Base-by-base conservation (phyloP, 2,329 filamentous ascomycete genomes). In the Talaromyces sp. region DNA sequence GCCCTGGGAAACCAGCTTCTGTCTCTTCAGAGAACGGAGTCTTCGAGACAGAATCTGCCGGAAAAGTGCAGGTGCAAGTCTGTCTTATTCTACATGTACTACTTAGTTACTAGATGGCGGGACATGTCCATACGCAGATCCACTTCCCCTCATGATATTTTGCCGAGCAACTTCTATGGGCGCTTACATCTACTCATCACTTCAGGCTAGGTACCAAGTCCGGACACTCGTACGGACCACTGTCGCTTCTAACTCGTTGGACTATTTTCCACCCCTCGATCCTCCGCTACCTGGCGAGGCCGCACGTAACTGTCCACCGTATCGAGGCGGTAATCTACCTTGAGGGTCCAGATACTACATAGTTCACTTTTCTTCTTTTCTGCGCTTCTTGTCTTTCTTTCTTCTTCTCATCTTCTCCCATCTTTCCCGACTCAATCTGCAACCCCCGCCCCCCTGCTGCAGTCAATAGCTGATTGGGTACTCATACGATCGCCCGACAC, bases 401-500 rank as follows among this genome's bases (percentile, higher is more conserved):
- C 18, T 52, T 12, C 1, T 33, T 52, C 11, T 52, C 9, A 5
- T 18, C 12, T 33, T 31, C 46, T 50, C 16, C 7, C 46, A 50
- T 21, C 25, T 31, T 46, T 28, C 6, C 9, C 21, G 21, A 48
- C 21, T 25, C 44, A 21, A 5, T n/a, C n/a, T 7, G n/a, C 46
- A 28, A 6, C 46, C 14, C 46, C 9, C 11, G 11, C 23, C 9
- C 12, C 12, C n/a, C 16, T 18, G 39, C 39, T 7, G 5, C 39
- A 28, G 42, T 46, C 21, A 48, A 58, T 23, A 57, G 31, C 39
- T 57, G 39, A 57, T 46, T 57, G 52, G 54, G 21, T 7, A n/a
- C 56, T 21, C 44, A 35, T 33, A 31, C 28, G 56, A 59, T 63
- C 60, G 60, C 54, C 60, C 21, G 46, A 40, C 46, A 31, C 23